phyloP scores from a whole-genome alignment of 176 grass and related monocot species.

The Aegilops sharonensis region DNA sequence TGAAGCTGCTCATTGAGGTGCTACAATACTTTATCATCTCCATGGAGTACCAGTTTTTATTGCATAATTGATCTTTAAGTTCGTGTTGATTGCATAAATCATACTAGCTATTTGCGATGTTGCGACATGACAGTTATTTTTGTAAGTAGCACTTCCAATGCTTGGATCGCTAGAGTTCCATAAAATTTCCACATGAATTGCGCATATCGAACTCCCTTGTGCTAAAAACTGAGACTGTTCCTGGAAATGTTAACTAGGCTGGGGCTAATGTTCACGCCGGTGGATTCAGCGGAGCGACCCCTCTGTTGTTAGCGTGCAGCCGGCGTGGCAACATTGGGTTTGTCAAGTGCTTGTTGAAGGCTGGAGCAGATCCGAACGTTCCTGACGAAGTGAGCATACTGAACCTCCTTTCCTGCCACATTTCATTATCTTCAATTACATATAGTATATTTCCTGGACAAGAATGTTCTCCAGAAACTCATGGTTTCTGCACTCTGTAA shows the following conservation, averaged over 20 bases:
- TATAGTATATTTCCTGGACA: not conserved
- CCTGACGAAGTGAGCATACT: conserved; percentile 16
- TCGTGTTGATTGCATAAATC: not conserved
- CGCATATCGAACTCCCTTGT: not conserved
- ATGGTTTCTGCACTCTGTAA: not conserved
- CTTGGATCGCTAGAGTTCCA: not conserved
- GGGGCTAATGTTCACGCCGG: conserved; percentile 18
- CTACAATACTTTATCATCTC: not conserved
- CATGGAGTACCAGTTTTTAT: no score
- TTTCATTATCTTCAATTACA: not conserved
- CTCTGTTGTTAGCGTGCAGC: conserved; percentile 28
- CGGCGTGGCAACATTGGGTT: not conserved
- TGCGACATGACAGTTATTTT: no score
- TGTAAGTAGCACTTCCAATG: not conserved
- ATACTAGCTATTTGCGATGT: not conserved
- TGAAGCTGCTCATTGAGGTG: conserved; percentile 25
- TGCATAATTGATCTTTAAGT: not conserved
- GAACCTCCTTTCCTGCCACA: not conserved
- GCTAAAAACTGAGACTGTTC: not conserved
- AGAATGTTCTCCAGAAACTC: not conserved
- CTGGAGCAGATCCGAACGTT: conserved; percentile 19
- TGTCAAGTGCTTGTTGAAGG: conserved; percentile 23
- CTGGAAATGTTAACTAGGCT: not conserved
- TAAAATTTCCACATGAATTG: not conserved
- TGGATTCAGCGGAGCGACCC: conserved; percentile 20